Conservation (phyloP, 352 stramenopile species). For the Plasmopara muralis region DNA sequence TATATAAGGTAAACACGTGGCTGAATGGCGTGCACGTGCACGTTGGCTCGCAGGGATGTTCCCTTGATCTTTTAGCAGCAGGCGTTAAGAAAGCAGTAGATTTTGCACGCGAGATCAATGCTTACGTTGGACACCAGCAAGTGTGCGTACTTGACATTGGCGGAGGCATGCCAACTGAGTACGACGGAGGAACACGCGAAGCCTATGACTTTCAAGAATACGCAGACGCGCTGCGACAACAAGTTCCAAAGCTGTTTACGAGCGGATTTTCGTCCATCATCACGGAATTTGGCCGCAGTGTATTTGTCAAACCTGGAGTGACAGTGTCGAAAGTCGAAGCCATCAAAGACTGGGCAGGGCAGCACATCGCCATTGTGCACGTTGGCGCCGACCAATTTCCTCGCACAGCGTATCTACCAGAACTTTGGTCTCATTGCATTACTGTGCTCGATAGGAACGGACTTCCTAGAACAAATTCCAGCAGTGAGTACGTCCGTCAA, state of each 20-base stretch:
- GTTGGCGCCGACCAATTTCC: slow-evolving; percentile 88
- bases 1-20: slow-evolving; percentile 72
- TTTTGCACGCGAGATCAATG: slow-evolving; percentile 78
- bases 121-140: slow-evolving; percentile 42
- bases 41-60: slow-evolving; percentile 83
- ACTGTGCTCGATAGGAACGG: slow-evolving; percentile 57
- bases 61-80: slow-evolving; percentile 73
- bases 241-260: slow-evolving; percentile 82
- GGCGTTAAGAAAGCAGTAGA: slow-evolving; percentile 66
- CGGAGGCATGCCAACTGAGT: slow-evolving; percentile 86
- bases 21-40: slow-evolving; percentile 87
- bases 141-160: slow-evolving; percentile 87
- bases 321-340: slow-evolving; percentile 86
- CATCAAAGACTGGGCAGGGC: slow-evolving; percentile 75
- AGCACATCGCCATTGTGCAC: slow-evolving; percentile 83
- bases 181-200: slow-evolving; percentile 57
- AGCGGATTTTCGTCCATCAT: slow-evolving; percentile 74
- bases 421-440: slow-evolving; percentile 80
- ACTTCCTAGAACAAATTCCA: slow-evolving; percentile 30
- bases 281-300: slow-evolving; percentile 87
- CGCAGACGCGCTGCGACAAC: slow-evolving; percentile 44
- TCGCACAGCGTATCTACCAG: slow-evolving; percentile 79
- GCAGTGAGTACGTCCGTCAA: slow-evolving; percentile 43
- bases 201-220: slow-evolving; percentile 83
- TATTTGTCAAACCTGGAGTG: slow-evolving; percentile 85